Evolutionary conservation across 2,329 filamentous ascomycete genomes (phyloP).

Genomic region (Diplodia scrobiculata): DNA sequence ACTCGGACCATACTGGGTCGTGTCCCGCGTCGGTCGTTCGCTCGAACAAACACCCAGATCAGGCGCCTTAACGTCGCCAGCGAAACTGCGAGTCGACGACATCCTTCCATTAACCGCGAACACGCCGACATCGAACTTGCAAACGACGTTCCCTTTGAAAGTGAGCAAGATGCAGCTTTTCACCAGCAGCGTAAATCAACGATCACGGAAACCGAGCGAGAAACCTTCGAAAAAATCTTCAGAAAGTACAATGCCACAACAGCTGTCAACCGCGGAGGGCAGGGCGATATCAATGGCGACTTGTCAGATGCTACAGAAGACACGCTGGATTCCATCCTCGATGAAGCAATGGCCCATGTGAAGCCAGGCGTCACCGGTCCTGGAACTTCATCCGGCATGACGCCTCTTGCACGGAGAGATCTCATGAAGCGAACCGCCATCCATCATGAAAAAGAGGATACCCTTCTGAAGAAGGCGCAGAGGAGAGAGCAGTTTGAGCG

Average conservation of each 20-base stretch:
- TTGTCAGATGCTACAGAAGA: slow-evolving; percentile 3
- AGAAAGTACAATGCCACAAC: slow-evolving; percentile 2
- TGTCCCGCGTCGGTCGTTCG: background rate
- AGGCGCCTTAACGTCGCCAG: slow-evolving; percentile 15
- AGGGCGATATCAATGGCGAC: background rate
- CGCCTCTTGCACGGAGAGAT: background rate
- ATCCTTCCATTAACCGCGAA: background rate
- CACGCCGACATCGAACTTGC: background rate
- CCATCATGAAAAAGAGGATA: background rate
- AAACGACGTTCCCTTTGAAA: slow-evolving; percentile 46
- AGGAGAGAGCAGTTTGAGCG: slow-evolving; percentile 37
- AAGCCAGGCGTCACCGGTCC: background rate
- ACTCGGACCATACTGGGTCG: slow-evolving; percentile 61
- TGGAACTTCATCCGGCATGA: background rate
- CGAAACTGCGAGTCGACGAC: slow-evolving; percentile 16
- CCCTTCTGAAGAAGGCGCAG: slow-evolving; percentile 23
- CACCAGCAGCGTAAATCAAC: slow-evolving; percentile 36
- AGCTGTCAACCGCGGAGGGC: too few relatives aligned
- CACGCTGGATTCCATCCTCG: slow-evolving; percentile 21
- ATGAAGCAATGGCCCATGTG: background rate
- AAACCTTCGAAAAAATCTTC: slow-evolving; percentile 35
- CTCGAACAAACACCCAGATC: slow-evolving; percentile 1
- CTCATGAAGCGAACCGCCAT: background rate
- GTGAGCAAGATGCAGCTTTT: slow-evolving; percentile 1
- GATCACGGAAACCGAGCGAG: slow-evolving; percentile 43